Percentiles rank a stretch among this genome's conserved stretches.
Evolutionary conservation across 768 basidiomycete genomes (phyloP).

Genomic region (Terana coerulea): DNA sequence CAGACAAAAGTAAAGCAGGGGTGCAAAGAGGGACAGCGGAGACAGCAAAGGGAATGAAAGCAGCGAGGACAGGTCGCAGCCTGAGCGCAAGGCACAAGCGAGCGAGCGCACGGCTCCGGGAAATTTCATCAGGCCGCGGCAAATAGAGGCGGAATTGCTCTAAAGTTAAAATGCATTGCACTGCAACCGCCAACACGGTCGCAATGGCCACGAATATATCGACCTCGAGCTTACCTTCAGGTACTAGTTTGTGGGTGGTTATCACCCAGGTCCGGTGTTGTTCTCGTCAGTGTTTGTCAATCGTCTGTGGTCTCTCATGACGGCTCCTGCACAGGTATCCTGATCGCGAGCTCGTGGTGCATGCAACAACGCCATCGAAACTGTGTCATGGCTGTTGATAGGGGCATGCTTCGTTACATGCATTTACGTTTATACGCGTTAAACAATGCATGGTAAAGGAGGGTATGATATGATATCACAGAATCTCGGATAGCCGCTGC

Average conservation of each 20-base stretch:
- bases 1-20: slow-evolving; percentile 7
- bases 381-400: not conserved
- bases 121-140: slow-evolving; percentile 11
- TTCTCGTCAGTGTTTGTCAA: not conserved
- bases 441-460: not conserved
- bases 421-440: not conserved
- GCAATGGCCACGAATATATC: too few relatives aligned
- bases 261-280: too few relatives aligned
- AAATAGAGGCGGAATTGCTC: slow-evolving; percentile 1
- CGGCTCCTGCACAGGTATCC: slow-evolving; percentile 2
- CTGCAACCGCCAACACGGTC: not conserved
- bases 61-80: slow-evolving; percentile 9
- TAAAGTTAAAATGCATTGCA: not conserved
- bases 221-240: too few relatives aligned
- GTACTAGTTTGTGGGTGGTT: too few relatives aligned
- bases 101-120: slow-evolving; percentile 9
- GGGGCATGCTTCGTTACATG: not conserved
- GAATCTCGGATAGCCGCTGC: not conserved
- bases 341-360: slow-evolving; percentile 7
- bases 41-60: slow-evolving; percentile 11
- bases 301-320: not conserved
- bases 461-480: too few relatives aligned
- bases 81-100: slow-evolving; percentile 14
- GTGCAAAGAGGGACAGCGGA: slow-evolving; percentile 16
- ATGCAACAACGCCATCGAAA: not conserved